Evolutionary conservation across 345 rosid species (phyloP), one percentile per base, ranked within the genome.

Genomic region (Syzygium jambos): DNA sequence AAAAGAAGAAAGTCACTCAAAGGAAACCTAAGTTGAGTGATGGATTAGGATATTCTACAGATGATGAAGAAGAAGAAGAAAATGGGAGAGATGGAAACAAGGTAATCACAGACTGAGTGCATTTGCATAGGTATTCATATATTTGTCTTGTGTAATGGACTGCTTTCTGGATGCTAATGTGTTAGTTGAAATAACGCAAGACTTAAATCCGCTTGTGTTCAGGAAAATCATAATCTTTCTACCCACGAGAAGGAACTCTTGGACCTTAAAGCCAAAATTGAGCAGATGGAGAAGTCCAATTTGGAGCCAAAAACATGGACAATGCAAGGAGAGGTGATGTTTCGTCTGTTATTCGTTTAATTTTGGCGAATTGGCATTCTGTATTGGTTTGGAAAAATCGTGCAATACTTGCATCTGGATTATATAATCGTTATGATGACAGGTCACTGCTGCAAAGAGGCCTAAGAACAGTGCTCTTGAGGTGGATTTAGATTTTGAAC

Each of bases 401-500:
- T 6, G 2, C 82, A 73, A 34, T 43, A 73, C 27, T 73, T 21
- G 49, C 49, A 73, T 73, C 4, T 73, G 57, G 41, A 88, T 55
- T 52, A 27, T 68, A 61, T 52, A 84, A 77, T 86, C 87, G 84
- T 46, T 56, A 84, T 86, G 23, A 78, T 87, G 30, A 91, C 90
- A 95, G 99, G 94, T 95, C 84, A 94, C 96, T 90, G 99, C 99
- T 87, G 90, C 95, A 52, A 92, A 91, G 91, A 95, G 99, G 93
- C 99, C 98, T 34, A 94, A 90, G 92, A 96, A 96, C 86, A 98
- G 99, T 92, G 99, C 99, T 11, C 89, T 98, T 85, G 99, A 98
- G 91, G 99, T 94, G 89, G 99, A 95, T 93, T 91, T 96, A 88
- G 99, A 98, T 90, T 98, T 96, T 92, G 99, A 96, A 92, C 98